Evolutionary conservation across 108 stramenopile genomes (phyloP), one percentile per base, ranked within the genome.

Genomic region (Nannochloropsis gaditana): DNA sequence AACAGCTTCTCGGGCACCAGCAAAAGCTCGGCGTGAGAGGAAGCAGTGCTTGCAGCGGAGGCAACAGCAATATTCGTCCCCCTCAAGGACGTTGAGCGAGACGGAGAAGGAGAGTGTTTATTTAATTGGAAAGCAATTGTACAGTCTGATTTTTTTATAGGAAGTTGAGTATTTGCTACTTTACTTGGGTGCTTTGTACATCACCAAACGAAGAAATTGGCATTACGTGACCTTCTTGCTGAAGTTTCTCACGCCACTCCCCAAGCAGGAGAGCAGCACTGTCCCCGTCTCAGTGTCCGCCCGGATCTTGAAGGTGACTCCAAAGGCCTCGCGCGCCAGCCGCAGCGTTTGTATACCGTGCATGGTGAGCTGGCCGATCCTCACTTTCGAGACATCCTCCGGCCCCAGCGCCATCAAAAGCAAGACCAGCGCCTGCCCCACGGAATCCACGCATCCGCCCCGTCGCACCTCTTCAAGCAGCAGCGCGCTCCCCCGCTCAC

Each of bases 341-440:
- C 87, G 92, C 42, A 92, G 86, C 19, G 87, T 89, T 21, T 45
- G 82, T 11, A 92, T 79, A 42, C 87, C 85, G 45, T 89, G 87
- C 73, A 42, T 44, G 5, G 92, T 83, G 43, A 92, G 85, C 2
- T 21, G 80, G 6, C 87, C 90, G 2, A 90, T 31, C 3, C 90
- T 85, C 42, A 86, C 85, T 41, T 83, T 43, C 41, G 88, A 91
- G 47, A 92, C 99, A 91, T 99, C 99, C 89, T 98, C 97, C 0
- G 99, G 96, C 42, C 95, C 93, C 42, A 98, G 90, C 79, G 95
- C 95, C 97, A 99, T 98, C 90, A 96, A 94, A 19, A 97, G 83
- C 81, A 99, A 89, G 5, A 93, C 94, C 80, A 97, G 86, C 5
- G 94, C 92, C 90, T 98, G 96, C 44, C 90, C 90, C 42, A 91